A percentile compares a stretch with the other conserved stretches of the same genome.
Conservation (phyloP, 2,329 filamentous ascomycete species). For the Arthrinium puccinioides region DNA sequence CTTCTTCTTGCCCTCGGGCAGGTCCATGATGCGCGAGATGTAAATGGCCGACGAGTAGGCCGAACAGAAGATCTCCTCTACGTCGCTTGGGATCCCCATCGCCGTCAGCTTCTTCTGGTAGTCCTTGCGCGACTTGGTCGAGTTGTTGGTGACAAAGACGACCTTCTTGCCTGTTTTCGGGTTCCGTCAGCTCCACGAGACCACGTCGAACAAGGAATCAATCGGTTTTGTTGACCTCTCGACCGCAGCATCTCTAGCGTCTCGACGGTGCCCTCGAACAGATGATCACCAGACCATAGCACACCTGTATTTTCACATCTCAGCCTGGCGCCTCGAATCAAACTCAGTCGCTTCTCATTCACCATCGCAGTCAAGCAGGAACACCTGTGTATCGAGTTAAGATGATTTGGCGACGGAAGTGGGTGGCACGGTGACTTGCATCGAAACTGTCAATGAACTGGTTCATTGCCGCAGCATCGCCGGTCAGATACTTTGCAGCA, state of each 20-base stretch:
- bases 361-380: slow-evolving; percentile 98
- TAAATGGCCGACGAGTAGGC: slow-evolving; percentile 94
- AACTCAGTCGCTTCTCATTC: slow-evolving; percentile 18
- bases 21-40: slow-evolving; percentile 83
- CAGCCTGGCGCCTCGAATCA: neutral
- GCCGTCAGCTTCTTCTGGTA: slow-evolving; percentile 86
- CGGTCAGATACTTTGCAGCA: slow-evolving; percentile 64
- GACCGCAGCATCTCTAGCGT: slow-evolving; percentile 76
- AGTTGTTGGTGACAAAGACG: slow-evolving; percentile 98
- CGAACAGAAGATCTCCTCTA: slow-evolving; percentile 92
- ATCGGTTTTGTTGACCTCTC: slow-evolving; percentile 70
- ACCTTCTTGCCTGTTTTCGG: slow-evolving; percentile 80
- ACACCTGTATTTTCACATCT: slow-evolving; percentile 50
- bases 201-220: slow-evolving; percentile 4
- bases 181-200: neutral
- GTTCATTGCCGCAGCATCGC: slow-evolving; percentile 67
- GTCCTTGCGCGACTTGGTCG: slow-evolving; percentile 86
- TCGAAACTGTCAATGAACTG: slow-evolving; percentile 88
- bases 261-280: slow-evolving; percentile 79
- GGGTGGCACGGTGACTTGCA: slow-evolving; percentile 47
- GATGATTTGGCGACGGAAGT: neutral
- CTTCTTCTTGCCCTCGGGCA: slow-evolving; percentile 75
- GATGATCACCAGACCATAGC: slow-evolving; percentile 88
- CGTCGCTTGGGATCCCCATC: slow-evolving; percentile 70
- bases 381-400: slow-evolving; percentile 51